Conservation (phyloP, 495 filamentous ascomycete genomes). For the Talaromyces thailandensis region DNA sequence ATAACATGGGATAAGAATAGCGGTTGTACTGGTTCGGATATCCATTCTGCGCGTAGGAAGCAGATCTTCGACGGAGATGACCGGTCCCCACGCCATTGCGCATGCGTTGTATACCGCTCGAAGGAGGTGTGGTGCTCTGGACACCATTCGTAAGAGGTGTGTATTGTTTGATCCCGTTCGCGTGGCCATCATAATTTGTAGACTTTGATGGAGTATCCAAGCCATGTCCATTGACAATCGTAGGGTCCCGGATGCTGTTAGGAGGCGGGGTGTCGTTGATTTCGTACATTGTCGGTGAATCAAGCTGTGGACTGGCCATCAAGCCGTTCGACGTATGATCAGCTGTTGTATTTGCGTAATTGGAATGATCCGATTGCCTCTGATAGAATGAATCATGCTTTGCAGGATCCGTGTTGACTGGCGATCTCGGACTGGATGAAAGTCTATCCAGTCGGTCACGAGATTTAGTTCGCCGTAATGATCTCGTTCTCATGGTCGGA, state of each 20-base stretch:
- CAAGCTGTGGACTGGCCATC: not conserved
- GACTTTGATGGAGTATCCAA: not conserved
- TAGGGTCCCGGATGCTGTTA: conserved; percentile 1
- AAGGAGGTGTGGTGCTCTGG: not conserved
- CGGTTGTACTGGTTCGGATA: conserved; percentile 1
- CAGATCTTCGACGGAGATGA: not conserved
- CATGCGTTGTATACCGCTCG: not conserved
- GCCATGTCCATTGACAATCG: not conserved
- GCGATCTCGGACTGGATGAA: not conserved
- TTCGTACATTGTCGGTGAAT: not conserved
- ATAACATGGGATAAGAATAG: conserved; percentile 1
- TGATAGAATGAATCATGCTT: not conserved
- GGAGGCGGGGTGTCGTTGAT: conserved; percentile 4
- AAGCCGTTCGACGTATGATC: not conserved
- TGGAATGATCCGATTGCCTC: not conserved
- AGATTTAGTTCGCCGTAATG: conserved; percentile 6
- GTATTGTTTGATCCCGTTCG: not conserved
- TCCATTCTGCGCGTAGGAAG: conserved; percentile 1
- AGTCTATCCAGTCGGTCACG: conserved; percentile 3
- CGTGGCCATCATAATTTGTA: not conserved
- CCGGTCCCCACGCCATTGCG: not conserved
- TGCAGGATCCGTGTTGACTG: not conserved
- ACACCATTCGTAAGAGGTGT: conserved; percentile 1
- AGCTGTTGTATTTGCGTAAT: not conserved
- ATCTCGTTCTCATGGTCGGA: not conserved